Evolutionary conservation across 1,284 basidiomycete genomes (phyloP).

Genomic region (Leccinum solheimii): DNA sequence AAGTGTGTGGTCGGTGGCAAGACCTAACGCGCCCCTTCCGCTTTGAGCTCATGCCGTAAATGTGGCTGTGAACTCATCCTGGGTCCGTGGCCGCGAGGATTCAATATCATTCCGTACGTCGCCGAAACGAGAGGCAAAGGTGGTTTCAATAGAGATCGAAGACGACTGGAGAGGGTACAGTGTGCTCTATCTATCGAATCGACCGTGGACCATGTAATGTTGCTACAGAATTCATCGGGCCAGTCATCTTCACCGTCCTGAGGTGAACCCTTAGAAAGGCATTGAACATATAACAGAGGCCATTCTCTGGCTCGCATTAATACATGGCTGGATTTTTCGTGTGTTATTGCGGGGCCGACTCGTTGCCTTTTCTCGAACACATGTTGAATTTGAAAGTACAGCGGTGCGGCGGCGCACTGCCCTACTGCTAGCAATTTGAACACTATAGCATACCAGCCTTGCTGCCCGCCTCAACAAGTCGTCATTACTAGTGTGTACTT

Average conservation of each 20-base stretch:
- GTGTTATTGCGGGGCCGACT: not conserved
- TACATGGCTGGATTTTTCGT: not conserved
- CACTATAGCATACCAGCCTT: not conserved
- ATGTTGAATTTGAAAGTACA: not conserved
- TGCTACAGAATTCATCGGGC: not conserved
- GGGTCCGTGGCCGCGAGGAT: not conserved
- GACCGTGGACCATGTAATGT: not conserved
- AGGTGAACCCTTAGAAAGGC: not conserved
- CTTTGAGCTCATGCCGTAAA: constrained; percentile 33
- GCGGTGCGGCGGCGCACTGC: not conserved
- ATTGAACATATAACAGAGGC: not conserved
- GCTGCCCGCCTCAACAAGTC: not conserved
- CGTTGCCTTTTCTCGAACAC: not conserved
- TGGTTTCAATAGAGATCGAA: not conserved
- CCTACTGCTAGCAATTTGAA: not conserved
- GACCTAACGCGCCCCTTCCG: constrained; percentile 30
- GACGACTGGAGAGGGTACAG: not conserved
- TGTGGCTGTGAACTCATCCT: constrained; percentile 29
- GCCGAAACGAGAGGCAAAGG: not conserved
- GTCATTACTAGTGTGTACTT: not conserved
- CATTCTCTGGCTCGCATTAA: not conserved
- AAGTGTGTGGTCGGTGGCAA: constrained; percentile 34
- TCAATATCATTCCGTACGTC: not conserved
- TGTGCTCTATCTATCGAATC: not conserved
- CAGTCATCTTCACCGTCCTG: not conserved